Base-by-base conservation (phyloP, 495 filamentous ascomycete genomes). In the Darksidea phi region DNA sequence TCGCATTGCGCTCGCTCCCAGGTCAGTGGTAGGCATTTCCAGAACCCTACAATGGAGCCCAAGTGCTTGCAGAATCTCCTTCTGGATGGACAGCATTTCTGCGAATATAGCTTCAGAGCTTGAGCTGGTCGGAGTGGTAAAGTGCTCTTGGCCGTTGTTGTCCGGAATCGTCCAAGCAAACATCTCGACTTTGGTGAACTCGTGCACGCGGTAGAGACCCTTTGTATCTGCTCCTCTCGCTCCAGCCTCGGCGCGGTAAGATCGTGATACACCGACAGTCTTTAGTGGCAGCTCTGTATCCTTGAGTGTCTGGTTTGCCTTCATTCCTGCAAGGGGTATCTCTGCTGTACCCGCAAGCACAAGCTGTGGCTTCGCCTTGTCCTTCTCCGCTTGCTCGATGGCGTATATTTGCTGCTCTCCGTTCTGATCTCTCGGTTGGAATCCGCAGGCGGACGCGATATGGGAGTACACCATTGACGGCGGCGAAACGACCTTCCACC, bases 171-270 rank as follows among this genome's bases (percentile, higher is more conserved):
- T 84, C 93, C 93, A 98, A 0, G 85, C 89, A 71, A 98, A 98
- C 77, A 98, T 84, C 72, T 98, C 94, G 1, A 97, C 93, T 70
- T 98, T 98, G 38, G 91, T 95, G 75, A 98, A 98, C 72, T 98
- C 94, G 76, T 97, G 94, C n/a, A 98, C 94, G 12, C 94, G 86
- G 75, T 97, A 98, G 6, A 98, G 79, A 8, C 94, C 94, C 75
- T 97, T 97, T 7, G 89, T 95, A 41, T 95, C 90, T 21, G 84
- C 84, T 32, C 94, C 94, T 18, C 94, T 80, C 5, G 89, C 86
- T 18, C 94, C 94, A 1, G 94, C 95, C 74, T 98, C 94, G 15
- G 94, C 94, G 47, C 94, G 86, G 70, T 95, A 98, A 75, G 90
- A 94, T 3, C 94, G 81, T 43, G 89, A 95, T 0, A 87, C 84